Evolutionary conservation across 1,284 basidiomycete species (phyloP), one percentile per base, ranked within the genome.

Genomic region (Phaffia rhodozyma): DNA sequence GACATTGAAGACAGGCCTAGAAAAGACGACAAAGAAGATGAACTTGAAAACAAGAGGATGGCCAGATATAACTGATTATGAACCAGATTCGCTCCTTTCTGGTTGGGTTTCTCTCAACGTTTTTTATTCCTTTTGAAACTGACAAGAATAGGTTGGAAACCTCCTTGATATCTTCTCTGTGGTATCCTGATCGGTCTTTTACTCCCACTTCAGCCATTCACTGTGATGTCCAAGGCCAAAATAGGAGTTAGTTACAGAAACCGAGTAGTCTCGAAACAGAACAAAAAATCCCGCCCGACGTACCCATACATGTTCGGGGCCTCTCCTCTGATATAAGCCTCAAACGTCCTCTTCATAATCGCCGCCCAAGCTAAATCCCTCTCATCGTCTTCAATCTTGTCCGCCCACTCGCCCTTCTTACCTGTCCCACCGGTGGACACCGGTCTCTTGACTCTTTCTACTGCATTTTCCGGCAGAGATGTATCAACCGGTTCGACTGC

Each of bases 331-430:
- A 94, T 72, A 75, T 88, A 94, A 34, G 84, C 81, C 77, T 96
- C 91, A 71, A 93, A 94, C 54, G 89, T 91, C 71, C 91, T 80
- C 78, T 96, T 96, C 67, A 94, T 74, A 43, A 93, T 89, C 7
- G 90, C 86, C 29, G 86, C 81, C 91, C 91, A 96, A 71, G 87
- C 84, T 68, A 94, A 77, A 74, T 96, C 92, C 57, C 84, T 79
- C 72, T 84, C 82, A 67, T 79, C 77, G 52, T 74, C 73, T 70
- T 65, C 65, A 30, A 69, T 61, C 21, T 61, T 23, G 53, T 65
- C 71, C 66, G 68, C 70, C 51, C 56, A 48, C 55, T 30, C 51
- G 58, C 67, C 16, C 72, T 69, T 60, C 74, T 71, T 55, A 74
- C 72, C 47, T 66, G 47, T 30, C 64, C 62, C 32, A 67, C 66